Percentiles rank a stretch among this genome's conserved stretches.
phyloP scores from a whole-genome alignment of 305 asterid genomes.

The Fraxinus nigra region DNA sequence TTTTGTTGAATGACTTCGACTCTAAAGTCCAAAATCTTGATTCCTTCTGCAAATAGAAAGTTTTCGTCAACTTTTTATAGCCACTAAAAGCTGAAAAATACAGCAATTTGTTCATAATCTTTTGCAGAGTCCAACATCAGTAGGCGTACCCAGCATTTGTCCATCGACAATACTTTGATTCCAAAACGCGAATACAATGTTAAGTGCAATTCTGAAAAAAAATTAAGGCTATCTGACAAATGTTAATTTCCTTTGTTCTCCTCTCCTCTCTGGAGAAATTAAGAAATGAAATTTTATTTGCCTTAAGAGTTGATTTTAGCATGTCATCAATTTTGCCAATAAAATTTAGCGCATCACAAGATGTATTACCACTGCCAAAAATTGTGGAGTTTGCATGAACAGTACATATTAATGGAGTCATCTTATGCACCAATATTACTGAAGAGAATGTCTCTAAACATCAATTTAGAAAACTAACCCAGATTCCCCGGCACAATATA shows the following conservation, averaged over 20 bases:
- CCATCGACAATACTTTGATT: not conserved
- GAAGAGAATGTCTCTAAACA: not conserved
- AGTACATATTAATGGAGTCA: not conserved
- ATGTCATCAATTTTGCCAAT: not conserved
- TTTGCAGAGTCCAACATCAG: not conserved
- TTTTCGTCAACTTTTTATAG: not conserved
- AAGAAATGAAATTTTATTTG: not conserved
- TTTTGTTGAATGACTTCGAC: not conserved
- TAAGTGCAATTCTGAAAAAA: not conserved
- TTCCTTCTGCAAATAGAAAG: not conserved
- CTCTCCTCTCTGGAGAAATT: not conserved
- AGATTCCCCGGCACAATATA: slow-evolving; percentile 60
- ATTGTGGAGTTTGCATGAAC: not conserved
- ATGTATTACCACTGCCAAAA: not conserved
- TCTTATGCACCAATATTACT: not conserved
- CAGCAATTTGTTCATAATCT: not conserved
- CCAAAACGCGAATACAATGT: not conserved
- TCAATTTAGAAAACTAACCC: slow-evolving; percentile 46
- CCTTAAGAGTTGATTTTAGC: not conserved
- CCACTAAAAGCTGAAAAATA: not conserved
- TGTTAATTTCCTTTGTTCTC: not conserved
- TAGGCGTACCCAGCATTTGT: not conserved
- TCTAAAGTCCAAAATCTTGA: not conserved
- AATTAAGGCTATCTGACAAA: not conserved
- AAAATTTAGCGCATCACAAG: not conserved